phyloP scores from a whole-genome alignment of 2,329 filamentous ascomycete genomes.

The Phialophora macrospora region DNA sequence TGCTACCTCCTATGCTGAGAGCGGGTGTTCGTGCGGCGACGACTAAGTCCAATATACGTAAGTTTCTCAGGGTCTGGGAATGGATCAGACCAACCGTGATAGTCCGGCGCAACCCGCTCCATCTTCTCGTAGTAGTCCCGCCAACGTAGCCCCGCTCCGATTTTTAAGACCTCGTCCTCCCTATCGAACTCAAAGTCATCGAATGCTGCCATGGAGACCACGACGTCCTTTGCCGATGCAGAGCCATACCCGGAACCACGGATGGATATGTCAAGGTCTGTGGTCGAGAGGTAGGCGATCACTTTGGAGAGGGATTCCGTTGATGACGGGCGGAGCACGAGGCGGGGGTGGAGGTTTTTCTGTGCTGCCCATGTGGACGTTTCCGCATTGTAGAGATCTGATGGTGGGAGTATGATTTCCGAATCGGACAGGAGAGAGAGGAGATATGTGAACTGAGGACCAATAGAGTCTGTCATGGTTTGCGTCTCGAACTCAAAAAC shows the following conservation, averaged over 20 bases:
- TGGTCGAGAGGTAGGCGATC: conserved; percentile 43
- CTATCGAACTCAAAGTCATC: conserved; percentile 45
- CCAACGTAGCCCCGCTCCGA: conserved; percentile 49
- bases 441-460: conserved; percentile 10
- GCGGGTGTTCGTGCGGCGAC: conserved; percentile 46
- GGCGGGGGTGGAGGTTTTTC: conserved; percentile 43
- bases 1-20: conserved; percentile 48
- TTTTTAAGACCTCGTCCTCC: conserved; percentile 40
- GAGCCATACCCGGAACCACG: conserved; percentile 46
- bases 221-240: conserved; percentile 46
- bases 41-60: conserved; percentile 30
- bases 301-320: conserved; percentile 42
- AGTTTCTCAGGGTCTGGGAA: neutral
- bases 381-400: conserved; percentile 33
- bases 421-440: conserved; percentile 8
- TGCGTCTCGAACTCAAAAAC: neutral
- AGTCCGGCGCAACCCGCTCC: conserved; percentile 44
- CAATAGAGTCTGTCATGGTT: neutral
- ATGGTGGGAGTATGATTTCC: conserved; percentile 11
- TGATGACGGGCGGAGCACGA: conserved; percentile 45
- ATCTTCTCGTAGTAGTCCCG: conserved; percentile 46
- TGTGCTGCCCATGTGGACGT: conserved; percentile 44
- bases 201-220: conserved; percentile 48
- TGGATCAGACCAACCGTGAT: conserved; percentile 38
- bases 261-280: conserved; percentile 46